Evolutionary conservation across 441 rosid genomes (phyloP), one percentile per base, ranked within the genome.

Genomic region (Bruguiera hainesii): DNA sequence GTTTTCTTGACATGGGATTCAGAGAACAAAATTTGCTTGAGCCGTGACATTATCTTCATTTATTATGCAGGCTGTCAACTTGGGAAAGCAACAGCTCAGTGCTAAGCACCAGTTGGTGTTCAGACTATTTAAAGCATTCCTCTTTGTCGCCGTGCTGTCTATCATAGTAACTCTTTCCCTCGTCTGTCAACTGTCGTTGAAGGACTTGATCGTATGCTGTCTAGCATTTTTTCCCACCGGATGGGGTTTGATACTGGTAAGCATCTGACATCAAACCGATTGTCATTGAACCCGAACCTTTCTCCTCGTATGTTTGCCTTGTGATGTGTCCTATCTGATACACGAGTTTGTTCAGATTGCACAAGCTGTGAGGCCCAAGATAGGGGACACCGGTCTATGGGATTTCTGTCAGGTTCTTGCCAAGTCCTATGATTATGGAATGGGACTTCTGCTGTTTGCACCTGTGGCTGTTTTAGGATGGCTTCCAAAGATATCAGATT

Each of bases 241-340:
- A 64, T 95, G 99, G 99, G 98, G 99, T 70, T 79, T 95, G 68
- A 81, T 91, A 79, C 67, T 95, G 98, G 99, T 95, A 84, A 78
- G 82, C 52, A 50, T 60, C 37, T 23, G 5, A n/a, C 25, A 15
- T 20, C 21, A 15, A 23, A 2, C 28, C 23, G 16, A 23, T 53
- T 66, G 39, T 21, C 48, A 42, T 42, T 3, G 48, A 42, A 13
- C 5, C 48, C 16, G 18, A 42, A 42, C 48, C 48, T 11, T 11
- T 61, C 4, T 11, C 16, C 1, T 56, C 6, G 11, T 5, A 16
- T 23, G 15, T 19, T 0, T 48, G 30, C 4, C 28, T 28, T 31
- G 15, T 29, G 0, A 28, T 30, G 4, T 37, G 21, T 56, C 46
- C 31, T 39, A 33, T 33, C 29, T 39, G 15, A 57, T 33, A n/a